These are phyloP conservation scores for Agarophyton chilense DNA, from an alignment of 23 red algal genomes.

Conservation along the genomic window DNA sequence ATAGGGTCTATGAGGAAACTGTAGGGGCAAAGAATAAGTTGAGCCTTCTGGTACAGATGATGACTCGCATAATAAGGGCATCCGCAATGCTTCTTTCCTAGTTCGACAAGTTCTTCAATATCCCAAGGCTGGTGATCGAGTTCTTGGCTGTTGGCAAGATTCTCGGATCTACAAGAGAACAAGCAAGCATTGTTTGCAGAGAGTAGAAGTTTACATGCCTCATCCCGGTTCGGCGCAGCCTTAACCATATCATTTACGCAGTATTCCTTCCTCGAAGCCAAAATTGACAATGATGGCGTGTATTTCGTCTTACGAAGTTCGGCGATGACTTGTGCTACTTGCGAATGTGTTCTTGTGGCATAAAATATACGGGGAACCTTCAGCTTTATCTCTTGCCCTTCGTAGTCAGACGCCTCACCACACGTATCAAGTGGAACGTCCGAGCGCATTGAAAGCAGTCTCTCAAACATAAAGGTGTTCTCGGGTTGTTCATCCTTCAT, in stretches of 20 bases:
- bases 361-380: constrained; percentile 88
- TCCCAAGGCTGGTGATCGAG: constrained; percentile 45
- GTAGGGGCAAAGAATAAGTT: constrained; percentile 90
- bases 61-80: constrained; percentile 87
- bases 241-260: constrained; percentile 80
- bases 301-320: constrained; percentile 84
- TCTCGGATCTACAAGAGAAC: neutral
- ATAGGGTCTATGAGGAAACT: constrained; percentile 80
- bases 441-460: neutral
- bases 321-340: constrained; percentile 82
- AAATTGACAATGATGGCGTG: constrained; percentile 58
- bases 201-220: constrained; percentile 15
- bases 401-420: neutral
- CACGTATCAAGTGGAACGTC: neutral
- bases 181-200: neutral
- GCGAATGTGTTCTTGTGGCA: constrained; percentile 91
- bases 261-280: constrained; percentile 86
- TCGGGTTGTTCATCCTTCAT: neutral
- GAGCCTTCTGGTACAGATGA: constrained; percentile 59
- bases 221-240: constrained; percentile 24
- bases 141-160: neutral
- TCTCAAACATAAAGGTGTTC: constrained; percentile 45
- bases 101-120: constrained; percentile 84
- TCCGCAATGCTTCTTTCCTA: constrained; percentile 52
- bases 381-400: neutral